A percentile compares a stretch with the other conserved stretches of the same genome.
Conservation (phyloP, 495 filamentous ascomycete species). For the Hypoxylon intermedium region DNA sequence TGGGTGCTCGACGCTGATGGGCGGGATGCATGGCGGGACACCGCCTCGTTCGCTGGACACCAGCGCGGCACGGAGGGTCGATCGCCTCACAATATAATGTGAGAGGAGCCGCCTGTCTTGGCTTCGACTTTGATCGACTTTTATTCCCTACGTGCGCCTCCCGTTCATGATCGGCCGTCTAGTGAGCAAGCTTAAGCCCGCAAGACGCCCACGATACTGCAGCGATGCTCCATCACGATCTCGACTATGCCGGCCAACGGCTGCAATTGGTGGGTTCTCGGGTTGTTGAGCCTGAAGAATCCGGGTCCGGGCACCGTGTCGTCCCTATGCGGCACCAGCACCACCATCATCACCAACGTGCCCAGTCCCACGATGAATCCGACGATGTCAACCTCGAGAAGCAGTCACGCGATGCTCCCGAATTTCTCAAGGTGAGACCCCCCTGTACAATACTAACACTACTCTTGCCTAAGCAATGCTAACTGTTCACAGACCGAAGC, state of each 20-base stretch:
- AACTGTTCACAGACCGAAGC: constrained; percentile 21
- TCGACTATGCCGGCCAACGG: constrained; percentile 29
- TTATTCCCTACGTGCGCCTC: neutral
- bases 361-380: constrained; percentile 9
- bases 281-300: constrained; percentile 27
- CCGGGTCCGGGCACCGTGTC: constrained; percentile 22
- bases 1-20: constrained; percentile 21
- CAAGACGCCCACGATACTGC: neutral
- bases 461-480: neutral
- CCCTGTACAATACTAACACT: neutral
- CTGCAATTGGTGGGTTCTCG: constrained; percentile 31
- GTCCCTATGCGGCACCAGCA: constrained; percentile 22
- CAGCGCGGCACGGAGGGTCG: constrained; percentile 16
- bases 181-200: neutral
- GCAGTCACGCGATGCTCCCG: constrained; percentile 8
- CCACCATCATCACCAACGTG: constrained; percentile 5
- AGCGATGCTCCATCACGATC: constrained; percentile 23
- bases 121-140: constrained; percentile 15
- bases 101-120: constrained; percentile 33
- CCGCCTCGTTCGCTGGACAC: constrained; percentile 31
- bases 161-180: neutral
- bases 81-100: constrained; percentile 29
- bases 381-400: constrained; percentile 12
- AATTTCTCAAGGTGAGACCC: constrained; percentile 28
- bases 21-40: constrained; percentile 15